phyloP scores from a whole-genome alignment of 176 grass and related monocot genomes.

The Rhynchospora breviuscula region DNA sequence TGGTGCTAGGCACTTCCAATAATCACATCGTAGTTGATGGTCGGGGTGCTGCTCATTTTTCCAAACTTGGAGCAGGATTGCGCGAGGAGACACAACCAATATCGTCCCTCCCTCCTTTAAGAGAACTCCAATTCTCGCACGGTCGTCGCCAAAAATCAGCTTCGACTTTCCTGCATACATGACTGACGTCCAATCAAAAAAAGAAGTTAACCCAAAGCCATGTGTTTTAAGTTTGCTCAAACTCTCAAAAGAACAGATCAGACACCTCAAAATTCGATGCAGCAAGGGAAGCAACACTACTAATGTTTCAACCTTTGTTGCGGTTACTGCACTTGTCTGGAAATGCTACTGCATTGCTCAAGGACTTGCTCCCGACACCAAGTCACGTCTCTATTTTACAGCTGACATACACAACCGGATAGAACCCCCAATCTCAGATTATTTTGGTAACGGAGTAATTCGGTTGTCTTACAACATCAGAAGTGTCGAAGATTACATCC shows the following conservation, averaged over 20 bases:
- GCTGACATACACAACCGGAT: neutral
- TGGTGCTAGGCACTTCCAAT: neutral
- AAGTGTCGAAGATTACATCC: neutral
- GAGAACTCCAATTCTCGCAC: conserved; percentile 21
- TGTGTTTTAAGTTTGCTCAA: neutral
- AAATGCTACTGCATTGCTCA: conserved; percentile 21
- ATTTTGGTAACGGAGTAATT: conserved; percentile 23
- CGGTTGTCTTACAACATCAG: no score
- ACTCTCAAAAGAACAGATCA: conserved; percentile 7
- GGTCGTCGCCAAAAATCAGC: neutral
- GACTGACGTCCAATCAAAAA: neutral
- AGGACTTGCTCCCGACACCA: neutral
- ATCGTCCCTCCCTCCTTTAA: conserved; percentile 25
- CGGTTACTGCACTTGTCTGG: conserved; percentile 30
- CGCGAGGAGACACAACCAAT: neutral
- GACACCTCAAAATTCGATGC: neutral
- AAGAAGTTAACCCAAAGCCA: neutral
- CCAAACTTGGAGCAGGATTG: neutral
- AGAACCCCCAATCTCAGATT: conserved; percentile 15
- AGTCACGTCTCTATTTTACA: neutral
- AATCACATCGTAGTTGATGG: conserved; percentile 1
- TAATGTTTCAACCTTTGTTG: conserved; percentile 10
- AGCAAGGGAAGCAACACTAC: neutral
- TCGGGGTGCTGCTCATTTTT: neutral
- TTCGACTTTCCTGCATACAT: neutral